phyloP scores from a whole-genome alignment of 495 filamentous ascomycete species.

The Chaetomium cochliodes region DNA sequence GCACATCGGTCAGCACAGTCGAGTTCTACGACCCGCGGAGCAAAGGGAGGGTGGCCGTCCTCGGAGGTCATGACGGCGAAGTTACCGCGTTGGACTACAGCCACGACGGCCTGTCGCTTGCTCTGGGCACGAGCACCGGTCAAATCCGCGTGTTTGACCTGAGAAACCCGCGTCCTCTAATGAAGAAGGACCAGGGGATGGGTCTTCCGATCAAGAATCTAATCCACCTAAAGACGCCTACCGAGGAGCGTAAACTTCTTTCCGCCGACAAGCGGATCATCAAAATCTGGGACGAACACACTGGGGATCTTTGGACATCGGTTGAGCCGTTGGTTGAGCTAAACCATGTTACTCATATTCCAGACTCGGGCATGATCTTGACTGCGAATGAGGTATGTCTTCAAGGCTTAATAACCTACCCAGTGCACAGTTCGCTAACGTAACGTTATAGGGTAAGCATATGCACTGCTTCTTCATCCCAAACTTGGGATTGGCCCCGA shows the following conservation, averaged over 20 bases:
- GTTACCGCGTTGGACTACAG: slow-evolving; percentile 88
- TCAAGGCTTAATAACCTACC: slow-evolving; percentile 25
- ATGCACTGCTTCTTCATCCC: slow-evolving; percentile 96
- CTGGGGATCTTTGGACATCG: slow-evolving; percentile 86
- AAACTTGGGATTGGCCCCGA: slow-evolving; percentile 78
- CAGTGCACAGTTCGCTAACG: not conserved
- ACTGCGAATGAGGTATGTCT: slow-evolving; percentile 94
- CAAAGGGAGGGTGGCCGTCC: slow-evolving; percentile 73
- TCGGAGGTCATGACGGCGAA: slow-evolving; percentile 64
- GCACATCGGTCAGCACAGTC: slow-evolving; percentile 91
- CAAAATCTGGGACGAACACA: slow-evolving; percentile 87
- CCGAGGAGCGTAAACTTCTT: slow-evolving; percentile 81
- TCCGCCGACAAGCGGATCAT: slow-evolving; percentile 93
- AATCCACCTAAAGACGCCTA: slow-evolving; percentile 76
- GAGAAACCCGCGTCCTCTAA: slow-evolving; percentile 76
- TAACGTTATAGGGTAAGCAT: slow-evolving; percentile 31
- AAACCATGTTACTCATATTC: slow-evolving; percentile 85
- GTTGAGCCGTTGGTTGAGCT: slow-evolving; percentile 94
- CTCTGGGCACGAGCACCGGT: slow-evolving; percentile 83
- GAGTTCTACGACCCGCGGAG: slow-evolving; percentile 93
- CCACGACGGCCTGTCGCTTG: slow-evolving; percentile 78
- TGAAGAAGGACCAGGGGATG: slow-evolving; percentile 94
- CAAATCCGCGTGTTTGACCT: slow-evolving; percentile 93
- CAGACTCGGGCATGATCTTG: slow-evolving; percentile 84
- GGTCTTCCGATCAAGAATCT: slow-evolving; percentile 90